Base-by-base conservation (phyloP, 768 basidiomycete species). In the Lactarius sp. region DNA sequence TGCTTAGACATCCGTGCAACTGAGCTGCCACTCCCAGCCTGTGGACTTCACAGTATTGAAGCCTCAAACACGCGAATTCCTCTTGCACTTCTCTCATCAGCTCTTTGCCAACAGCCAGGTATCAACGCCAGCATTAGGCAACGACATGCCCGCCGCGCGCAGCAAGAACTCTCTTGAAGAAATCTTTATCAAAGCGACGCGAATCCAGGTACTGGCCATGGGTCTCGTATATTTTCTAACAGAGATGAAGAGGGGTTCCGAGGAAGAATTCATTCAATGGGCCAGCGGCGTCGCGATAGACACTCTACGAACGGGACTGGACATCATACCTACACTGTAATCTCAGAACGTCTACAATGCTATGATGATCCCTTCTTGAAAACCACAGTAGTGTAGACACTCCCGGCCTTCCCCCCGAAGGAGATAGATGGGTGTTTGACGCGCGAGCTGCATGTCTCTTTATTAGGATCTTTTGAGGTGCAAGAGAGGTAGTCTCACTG, bases 31-130 rank as follows among this genome's bases (percentile, higher is more conserved):
- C 33, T 9, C 8, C 18, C 70, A 96, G 94, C 91, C 95, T 18
- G 80, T 98, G 52, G 91, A 96, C 71, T 98, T 98, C 71, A 88
- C 85, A 0, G 62, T 76, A 0, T 80, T 96, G 54, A 87, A 90
- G 66, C 73, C 83, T 5, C 81, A 81, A 61, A 83, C 89, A 6
- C 76, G 71, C 2, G 73, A 72, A 16, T 98, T 98, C 74, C 77
- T 98, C 49, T 77, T 76, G 60, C 84, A 87, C 60, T 75, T 98
- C 56, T 77, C 98, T 62, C 74, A 79, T 8, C 80, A 88, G 58
- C 72, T 92, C 20, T 83, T 97, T 69, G 73, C 92, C 60, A 84
- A 82, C 57, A 89, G 86, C 47, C 96, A 98, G 73, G 79, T 83
- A 0, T 69, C 83, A 0, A 86, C 87, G 0, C 94, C 95, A 0